Evolutionary conservation across 2,329 filamentous ascomycete genomes (phyloP).

Genomic region (Salinomyces thailandicus): DNA sequence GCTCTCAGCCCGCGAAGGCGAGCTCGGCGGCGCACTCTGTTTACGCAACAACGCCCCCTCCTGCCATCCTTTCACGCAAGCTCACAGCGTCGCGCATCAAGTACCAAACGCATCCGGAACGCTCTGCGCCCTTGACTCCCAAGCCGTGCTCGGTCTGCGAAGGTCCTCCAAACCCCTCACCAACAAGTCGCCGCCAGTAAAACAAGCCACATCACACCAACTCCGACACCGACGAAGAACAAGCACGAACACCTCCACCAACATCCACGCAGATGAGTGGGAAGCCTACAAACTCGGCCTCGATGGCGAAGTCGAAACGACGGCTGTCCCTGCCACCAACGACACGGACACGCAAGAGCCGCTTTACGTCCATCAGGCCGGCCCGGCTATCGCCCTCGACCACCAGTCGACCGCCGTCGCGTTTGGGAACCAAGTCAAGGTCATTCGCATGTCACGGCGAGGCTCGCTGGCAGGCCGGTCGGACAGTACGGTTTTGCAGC

Average conservation of each 20-base stretch:
- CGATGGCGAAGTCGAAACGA: slow-evolving; percentile 35
- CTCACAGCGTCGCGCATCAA: slow-evolving; percentile 42
- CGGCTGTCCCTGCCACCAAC: slow-evolving; percentile 23
- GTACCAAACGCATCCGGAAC: slow-evolving; percentile 56
- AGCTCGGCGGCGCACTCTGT: slow-evolving; percentile 36
- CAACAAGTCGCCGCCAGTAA: not conserved
- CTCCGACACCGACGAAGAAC: slow-evolving; percentile 5
- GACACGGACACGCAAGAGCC: slow-evolving; percentile 29
- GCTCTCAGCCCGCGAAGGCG: slow-evolving; percentile 35
- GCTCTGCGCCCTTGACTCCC: slow-evolving; percentile 47
- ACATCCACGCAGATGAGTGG: slow-evolving; percentile 29
- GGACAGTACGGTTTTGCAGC: slow-evolving; percentile 8
- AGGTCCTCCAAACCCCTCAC: not conserved
- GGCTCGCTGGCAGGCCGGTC: slow-evolving; percentile 7
- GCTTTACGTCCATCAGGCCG: slow-evolving; percentile 55
- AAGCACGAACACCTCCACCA: slow-evolving; percentile 4
- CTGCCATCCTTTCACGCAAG: slow-evolving; percentile 26
- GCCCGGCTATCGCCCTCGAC: slow-evolving; percentile 54
- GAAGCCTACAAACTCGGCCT: slow-evolving; percentile 44
- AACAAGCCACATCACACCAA: not conserved
- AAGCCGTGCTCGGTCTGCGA: slow-evolving; percentile 51
- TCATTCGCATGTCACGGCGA: slow-evolving; percentile 37
- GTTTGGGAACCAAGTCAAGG: slow-evolving; percentile 62
- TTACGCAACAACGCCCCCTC: slow-evolving; percentile 36
- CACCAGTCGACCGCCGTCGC: slow-evolving; percentile 56